Conservation (phyloP, 164 flowering plant species). For the Macadamia integrifolia region DNA sequence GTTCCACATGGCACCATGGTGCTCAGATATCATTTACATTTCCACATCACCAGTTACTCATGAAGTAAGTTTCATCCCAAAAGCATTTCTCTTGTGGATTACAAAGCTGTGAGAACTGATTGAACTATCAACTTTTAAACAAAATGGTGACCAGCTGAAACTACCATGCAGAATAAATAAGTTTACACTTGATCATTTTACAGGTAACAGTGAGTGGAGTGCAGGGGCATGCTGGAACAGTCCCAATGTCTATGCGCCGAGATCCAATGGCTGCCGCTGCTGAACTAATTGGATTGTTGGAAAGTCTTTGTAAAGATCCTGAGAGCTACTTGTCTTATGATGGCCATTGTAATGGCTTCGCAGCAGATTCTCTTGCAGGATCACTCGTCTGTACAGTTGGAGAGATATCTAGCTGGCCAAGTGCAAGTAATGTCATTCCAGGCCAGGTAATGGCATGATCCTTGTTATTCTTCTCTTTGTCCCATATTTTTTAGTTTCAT, state of each 20-base stretch:
- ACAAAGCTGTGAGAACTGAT: no score
- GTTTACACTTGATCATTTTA: slow-evolving; percentile 13
- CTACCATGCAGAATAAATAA: no score
- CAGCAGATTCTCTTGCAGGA: slow-evolving; percentile 48
- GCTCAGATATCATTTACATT: no score
- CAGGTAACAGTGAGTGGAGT: slow-evolving; percentile 94
- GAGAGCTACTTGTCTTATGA: slow-evolving; percentile 50
- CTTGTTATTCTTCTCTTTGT: neutral
- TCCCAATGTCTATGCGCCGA: slow-evolving; percentile 92
- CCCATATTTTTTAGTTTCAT: neutral
- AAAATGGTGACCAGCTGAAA: no score
- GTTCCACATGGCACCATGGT: no score
- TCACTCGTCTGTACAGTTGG: slow-evolving; percentile 98
- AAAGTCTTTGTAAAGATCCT: slow-evolving; percentile 77
- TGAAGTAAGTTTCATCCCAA: no score
- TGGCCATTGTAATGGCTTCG: slow-evolving; percentile 40
- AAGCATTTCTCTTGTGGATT: no score
- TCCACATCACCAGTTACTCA: no score
- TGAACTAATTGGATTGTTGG: slow-evolving; percentile 72
- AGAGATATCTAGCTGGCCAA: slow-evolving; percentile 94
- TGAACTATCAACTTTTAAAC: no score
- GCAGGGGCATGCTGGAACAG: slow-evolving; percentile 99
- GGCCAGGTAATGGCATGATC: slow-evolving; percentile 64
- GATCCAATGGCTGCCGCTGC: slow-evolving; percentile 98
- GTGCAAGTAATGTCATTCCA: slow-evolving; percentile 98